These are phyloP conservation scores for Phytophthora macrochlamydospora DNA, from an alignment of 352 stramenopile genomes.

Conservation along the genomic window DNA sequence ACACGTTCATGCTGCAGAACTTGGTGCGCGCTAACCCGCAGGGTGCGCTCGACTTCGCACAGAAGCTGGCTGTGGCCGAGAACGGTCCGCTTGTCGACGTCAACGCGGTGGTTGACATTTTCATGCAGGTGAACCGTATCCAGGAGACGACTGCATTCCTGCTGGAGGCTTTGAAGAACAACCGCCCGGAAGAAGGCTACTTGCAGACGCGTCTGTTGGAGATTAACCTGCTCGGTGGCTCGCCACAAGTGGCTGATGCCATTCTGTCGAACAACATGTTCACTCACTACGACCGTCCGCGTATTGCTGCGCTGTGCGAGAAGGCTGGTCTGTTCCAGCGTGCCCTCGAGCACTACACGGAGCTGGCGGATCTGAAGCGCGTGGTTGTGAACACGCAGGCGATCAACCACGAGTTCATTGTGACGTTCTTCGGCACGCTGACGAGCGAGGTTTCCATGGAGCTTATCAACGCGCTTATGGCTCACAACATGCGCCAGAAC, in stretches of 20 bases:
- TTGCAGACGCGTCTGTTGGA: conserved; percentile 99
- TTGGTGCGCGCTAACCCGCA: conserved; percentile 98
- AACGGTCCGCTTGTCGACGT: conserved; percentile 97
- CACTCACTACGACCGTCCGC: conserved; percentile 97
- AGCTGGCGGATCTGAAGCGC: conserved; percentile 98
- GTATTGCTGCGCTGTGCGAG: conserved; percentile 99
- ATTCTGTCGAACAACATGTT: conserved; percentile 99
- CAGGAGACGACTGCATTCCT: conserved; percentile 99
- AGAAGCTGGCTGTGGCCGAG: conserved; percentile 96
- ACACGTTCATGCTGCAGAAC: conserved; percentile 99
- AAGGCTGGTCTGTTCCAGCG: conserved; percentile 98
- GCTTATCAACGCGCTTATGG: conserved; percentile 98
- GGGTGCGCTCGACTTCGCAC: conserved; percentile 97
- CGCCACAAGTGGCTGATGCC: conserved; percentile 98
- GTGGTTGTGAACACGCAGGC: conserved; percentile 92
- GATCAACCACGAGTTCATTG: conserved; percentile 98
- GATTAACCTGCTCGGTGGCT: conserved; percentile 99
- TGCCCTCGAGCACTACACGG: conserved; percentile 99
- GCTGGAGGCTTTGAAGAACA: conserved; percentile 98
- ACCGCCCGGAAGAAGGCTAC: conserved; percentile 98
- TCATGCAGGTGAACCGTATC: conserved; percentile 98
- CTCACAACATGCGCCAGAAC: conserved; percentile 97
- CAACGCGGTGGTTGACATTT: conserved; percentile 99
- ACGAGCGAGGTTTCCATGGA: conserved; percentile 98
- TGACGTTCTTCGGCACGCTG: conserved; percentile 99